A percentile compares a stretch with the other conserved stretches of the same genome.
Evolutionary conservation across 345 rosid species (phyloP).

Genomic region (Laguncularia racemosa): DNA sequence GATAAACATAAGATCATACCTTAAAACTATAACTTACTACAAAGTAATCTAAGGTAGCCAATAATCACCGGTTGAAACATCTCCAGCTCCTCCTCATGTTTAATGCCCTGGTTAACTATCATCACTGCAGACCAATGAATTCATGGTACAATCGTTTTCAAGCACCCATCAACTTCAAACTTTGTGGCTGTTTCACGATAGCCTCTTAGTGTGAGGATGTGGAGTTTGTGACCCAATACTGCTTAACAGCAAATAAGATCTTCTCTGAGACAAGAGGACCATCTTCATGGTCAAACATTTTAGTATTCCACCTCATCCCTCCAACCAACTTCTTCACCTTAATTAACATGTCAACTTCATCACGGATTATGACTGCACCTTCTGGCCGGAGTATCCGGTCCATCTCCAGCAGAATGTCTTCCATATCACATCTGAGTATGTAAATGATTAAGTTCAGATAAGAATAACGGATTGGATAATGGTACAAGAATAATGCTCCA

Average conservation of each 20-base stretch:
- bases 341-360: slow-evolving; percentile 75
- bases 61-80: no score
- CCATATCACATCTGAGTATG: slow-evolving; percentile 58
- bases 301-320: slow-evolving; percentile 95
- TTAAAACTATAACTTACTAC: no score
- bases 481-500: background rate
- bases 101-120: no score
- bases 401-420: slow-evolving; percentile 96
- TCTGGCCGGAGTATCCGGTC: slow-evolving; percentile 94
- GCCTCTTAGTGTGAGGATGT: slow-evolving; percentile 39
- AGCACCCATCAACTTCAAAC: background rate
- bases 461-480: background rate
- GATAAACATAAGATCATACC: no score
- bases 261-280: slow-evolving; percentile 95
- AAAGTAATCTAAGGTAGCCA: no score
- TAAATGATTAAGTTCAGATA: background rate
- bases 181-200: background rate
- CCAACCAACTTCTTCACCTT: slow-evolving; percentile 66
- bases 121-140: no score
- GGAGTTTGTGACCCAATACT: slow-evolving; percentile 88
- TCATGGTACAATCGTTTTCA: no score
- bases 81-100: no score
- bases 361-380: slow-evolving; percentile 87
- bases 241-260: slow-evolving; percentile 87
- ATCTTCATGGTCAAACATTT: slow-evolving; percentile 97